Base-by-base conservation (phyloP, 2,329 filamentous ascomycete species). In the Scolecobasidium constrictum region DNA sequence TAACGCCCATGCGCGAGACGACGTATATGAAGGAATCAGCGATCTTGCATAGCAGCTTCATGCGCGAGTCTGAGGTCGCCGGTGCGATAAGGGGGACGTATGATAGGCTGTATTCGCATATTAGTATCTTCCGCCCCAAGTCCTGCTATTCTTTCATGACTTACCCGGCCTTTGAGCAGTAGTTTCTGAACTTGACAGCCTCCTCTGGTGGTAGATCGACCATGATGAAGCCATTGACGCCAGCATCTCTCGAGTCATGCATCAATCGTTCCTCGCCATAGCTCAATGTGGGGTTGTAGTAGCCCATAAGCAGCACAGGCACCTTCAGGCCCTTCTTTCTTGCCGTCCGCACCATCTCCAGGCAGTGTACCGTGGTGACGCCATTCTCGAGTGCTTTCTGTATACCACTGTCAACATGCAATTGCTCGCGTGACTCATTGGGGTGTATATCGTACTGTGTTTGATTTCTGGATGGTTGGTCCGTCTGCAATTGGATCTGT, bases 1-100 rank as follows among this genome's bases (percentile, higher is more conserved):
- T 98, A 44, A 96, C 90, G 53, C 92, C 92, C 83, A 94, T 93
- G 53, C 90, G 77, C 19, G 90, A 96, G 44, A 98, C 92, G 48
- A 98, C 88, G 61, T 98, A 98, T 66, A 98, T 94, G 69, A 96
- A 98, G 3, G 88, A 95, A 65, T 96, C 90, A 57, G 92, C 92
- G 49, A 98, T 90, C 61, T 86, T 80, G 75, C 92, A 98, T 11
- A 98, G 81, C 33, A 95, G 75, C 66, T 85, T 90, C 88, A 98
- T 94, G 56, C 92, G 84, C 50, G 78, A 73, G 53, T 95, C 87
- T 5, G 87, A 94, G 2, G 92, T 96, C 9, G 88, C 79, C 5
- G 92, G 92, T 1, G 92, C 90, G 53, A 98, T 95, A 42, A 98
- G 72, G n/a, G 92, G 92, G 12, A 98, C 84, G 60, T 96, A 98